These are phyloP conservation scores for Papiliotrema laurentii DNA, from an alignment of 1,284 basidiomycete genomes.

Conservation along the genomic window DNA sequence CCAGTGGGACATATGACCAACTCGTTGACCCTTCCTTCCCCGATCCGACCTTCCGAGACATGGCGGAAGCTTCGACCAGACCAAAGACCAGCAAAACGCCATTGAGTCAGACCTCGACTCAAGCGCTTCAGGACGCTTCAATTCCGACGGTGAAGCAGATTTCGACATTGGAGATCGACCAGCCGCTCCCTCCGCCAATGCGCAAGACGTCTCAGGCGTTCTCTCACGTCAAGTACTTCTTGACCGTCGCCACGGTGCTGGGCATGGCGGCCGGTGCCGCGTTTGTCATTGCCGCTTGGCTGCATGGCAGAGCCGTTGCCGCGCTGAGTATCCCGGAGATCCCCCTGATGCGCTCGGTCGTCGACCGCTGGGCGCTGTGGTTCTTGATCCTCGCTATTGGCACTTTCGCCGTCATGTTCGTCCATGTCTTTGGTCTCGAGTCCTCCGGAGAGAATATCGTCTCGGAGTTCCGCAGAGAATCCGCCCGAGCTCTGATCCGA, in stretches of 20 bases:
- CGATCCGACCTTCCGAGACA: constrained; percentile 24
- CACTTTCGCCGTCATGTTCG: constrained; percentile 14
- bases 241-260: constrained; percentile 13
- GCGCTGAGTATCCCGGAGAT: constrained; percentile 21
- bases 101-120: not conserved
- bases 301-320: constrained; percentile 32
- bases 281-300: constrained; percentile 44
- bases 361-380: constrained; percentile 33
- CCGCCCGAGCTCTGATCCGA: constrained; percentile 14
- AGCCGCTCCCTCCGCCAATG: not conserved
- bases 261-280: constrained; percentile 35
- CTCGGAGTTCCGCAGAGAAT: constrained; percentile 14
- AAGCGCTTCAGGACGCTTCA: not conserved
- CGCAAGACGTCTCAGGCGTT: constrained; percentile 8
- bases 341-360: constrained; percentile 15
- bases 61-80: constrained; percentile 17
- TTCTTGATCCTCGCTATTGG: constrained; percentile 36
- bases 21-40: constrained; percentile 28
- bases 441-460: constrained; percentile 28
- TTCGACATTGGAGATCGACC: not conserved
- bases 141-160: not conserved
- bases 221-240: constrained; percentile 10
- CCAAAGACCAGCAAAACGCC: not conserved
- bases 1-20: constrained; percentile 48
- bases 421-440: constrained; percentile 33